Base-by-base conservation (phyloP, 768 basidiomycete genomes). In the Amanita rubescens region DNA sequence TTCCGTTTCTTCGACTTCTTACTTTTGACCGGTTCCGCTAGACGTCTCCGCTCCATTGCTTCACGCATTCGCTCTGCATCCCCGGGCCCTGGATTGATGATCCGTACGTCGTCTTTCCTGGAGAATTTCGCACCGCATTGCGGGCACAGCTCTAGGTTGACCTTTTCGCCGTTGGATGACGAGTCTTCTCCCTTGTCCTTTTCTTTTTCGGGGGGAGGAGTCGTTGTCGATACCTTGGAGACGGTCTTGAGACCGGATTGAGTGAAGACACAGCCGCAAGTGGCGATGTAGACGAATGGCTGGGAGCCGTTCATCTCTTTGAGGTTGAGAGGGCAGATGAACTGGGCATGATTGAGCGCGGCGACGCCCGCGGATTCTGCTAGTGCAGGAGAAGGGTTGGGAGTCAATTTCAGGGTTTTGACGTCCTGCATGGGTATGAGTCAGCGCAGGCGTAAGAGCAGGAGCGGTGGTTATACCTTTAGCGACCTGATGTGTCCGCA, bases 241-340 rank as follows among this genome's bases (percentile, higher is more conserved):
- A 92, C 76, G 2, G 85, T 84, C 54, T 82, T 84, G 38, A 97
- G 74, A 2, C 87, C 90, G 0, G 85, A 85, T 55, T 88, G 87
- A 3, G 91, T 87, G 70, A 97, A 91, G 30, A 93, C 91, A 65
- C 92, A 94, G 14, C 94, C 94, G 61, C 95, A 98, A 0, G 84
- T 71, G 12, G 77, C 74, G 59, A 97, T 68, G 64, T 94, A 95
- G 50, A 94, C 84, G 66, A 98, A 98, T 0, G 93, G 91, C 49
- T 87, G 79, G 3, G 68, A 65, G 12, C 96, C 96, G 60, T 91
- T 93, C 93, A 97, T 97, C 70, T 96, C 95, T 67, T 92, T 91
- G 58, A 90, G 71, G 1, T 87, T 91, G 49, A 98, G 76, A 0
- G 96, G 91, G 71, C 96, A 99, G 53, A 94, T 82, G 62, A 94